These are phyloP conservation scores for Pilaira anomala DNA, from an alignment of 192 early-diverging fungal genomes.

Conservation along the genomic window DNA sequence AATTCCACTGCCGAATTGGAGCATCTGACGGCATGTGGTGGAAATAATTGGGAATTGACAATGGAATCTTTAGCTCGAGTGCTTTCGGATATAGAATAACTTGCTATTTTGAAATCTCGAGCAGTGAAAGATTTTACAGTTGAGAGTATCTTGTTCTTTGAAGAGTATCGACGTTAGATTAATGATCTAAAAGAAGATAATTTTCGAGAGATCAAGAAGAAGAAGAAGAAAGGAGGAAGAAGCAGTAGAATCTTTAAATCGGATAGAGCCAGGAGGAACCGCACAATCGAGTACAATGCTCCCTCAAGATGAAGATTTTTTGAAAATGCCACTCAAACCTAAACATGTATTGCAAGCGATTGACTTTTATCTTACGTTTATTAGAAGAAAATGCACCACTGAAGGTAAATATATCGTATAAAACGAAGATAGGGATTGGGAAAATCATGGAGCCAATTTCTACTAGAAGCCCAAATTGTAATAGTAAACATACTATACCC, in stretches of 20 bases:
- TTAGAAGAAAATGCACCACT: slow-evolving; percentile 12
- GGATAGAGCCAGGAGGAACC: too few relatives aligned
- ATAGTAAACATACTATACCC: too few relatives aligned
- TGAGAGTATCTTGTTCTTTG: slow-evolving; percentile 27
- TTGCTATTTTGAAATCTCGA: not conserved
- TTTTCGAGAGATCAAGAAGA: too few relatives aligned
- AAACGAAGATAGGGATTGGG: slow-evolving; percentile 10
- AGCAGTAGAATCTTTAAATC: too few relatives aligned
- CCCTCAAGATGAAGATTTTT: not conserved
- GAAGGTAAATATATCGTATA: slow-evolving; percentile 23
- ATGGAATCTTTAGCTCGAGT: slow-evolving; percentile 9
- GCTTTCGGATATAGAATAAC: not conserved
- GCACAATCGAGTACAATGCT: not conserved
- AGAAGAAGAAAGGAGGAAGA: too few relatives aligned
- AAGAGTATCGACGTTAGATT: slow-evolving; percentile 1
- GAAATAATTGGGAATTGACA: not conserved
- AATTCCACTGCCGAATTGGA: not conserved
- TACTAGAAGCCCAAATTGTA: too few relatives aligned
- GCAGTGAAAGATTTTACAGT: slow-evolving; percentile 27
- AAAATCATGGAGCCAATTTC: not conserved
- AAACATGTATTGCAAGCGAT: not conserved
- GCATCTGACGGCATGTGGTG: too few relatives aligned
- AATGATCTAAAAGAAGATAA: slow-evolving; percentile 1
- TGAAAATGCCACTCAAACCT: not conserved
- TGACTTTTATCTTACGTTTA: slow-evolving; percentile 24